Percentiles rank a stretch among this genome's conserved stretches.
Evolutionary conservation across 2,329 filamentous ascomycete genomes (phyloP).

Genomic region (Fusarium sp.): DNA sequence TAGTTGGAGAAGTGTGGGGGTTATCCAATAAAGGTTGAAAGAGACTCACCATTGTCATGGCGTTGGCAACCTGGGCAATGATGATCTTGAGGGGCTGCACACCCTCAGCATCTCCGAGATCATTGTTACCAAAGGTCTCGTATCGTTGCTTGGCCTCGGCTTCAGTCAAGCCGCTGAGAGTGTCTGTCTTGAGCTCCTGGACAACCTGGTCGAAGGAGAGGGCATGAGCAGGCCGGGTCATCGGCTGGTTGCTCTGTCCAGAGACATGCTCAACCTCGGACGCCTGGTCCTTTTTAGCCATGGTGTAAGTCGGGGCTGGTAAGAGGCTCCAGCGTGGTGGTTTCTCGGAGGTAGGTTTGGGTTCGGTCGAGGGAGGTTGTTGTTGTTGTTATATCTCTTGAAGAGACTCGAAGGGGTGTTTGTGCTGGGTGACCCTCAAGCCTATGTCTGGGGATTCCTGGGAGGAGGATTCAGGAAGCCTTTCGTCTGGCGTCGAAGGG

Average conservation of each 20-base stretch:
- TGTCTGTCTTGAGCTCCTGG: slow-evolving; percentile 64
- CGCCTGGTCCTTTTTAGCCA: slow-evolving; percentile 38
- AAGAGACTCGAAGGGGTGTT: slow-evolving; percentile 9
- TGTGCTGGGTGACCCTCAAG: slow-evolving; percentile 18
- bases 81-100: slow-evolving; percentile 70
- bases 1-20: slow-evolving; percentile 15
- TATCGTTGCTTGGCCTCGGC: slow-evolving; percentile 64
- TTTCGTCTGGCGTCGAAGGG: slow-evolving; percentile 37
- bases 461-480: slow-evolving; percentile 35
- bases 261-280: slow-evolving; percentile 44
- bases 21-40: background rate
- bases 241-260: slow-evolving; percentile 50
- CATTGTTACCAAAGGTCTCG: slow-evolving; percentile 68
- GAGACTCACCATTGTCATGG: slow-evolving; percentile 71
- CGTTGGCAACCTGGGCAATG: slow-evolving; percentile 74
- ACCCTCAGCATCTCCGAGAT: slow-evolving; percentile 60
- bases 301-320: slow-evolving; percentile 25
- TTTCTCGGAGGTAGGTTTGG: background rate
- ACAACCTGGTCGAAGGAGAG: slow-evolving; percentile 62
- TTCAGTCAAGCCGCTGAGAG: slow-evolving; percentile 65
- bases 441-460: slow-evolving; percentile 39
- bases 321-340: slow-evolving; percentile 29
- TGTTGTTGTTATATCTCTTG: background rate
- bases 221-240: slow-evolving; percentile 69
- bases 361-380: slow-evolving; percentile 7